These are phyloP conservation scores for Kalmanozyma brasiliensis DNA, from an alignment of 1,284 basidiomycete species.

Conservation along the genomic window DNA sequence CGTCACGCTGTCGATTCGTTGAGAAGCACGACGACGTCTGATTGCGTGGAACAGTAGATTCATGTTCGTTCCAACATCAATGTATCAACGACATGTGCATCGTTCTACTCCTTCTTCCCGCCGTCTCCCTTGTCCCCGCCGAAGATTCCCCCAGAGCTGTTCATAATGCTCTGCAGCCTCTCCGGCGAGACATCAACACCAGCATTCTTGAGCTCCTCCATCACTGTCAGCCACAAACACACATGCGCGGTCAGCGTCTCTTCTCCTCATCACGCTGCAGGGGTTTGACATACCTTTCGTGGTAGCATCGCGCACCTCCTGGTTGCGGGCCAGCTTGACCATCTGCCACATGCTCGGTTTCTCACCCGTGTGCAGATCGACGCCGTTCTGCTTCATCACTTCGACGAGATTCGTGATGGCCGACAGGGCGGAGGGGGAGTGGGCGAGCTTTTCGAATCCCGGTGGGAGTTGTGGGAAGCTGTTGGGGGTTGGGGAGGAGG, in stretches of 20 bases:
- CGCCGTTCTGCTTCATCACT: constrained; percentile 55
- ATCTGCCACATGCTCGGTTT: constrained; percentile 57
- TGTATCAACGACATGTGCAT: too few species aligned
- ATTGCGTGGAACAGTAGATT: too few species aligned
- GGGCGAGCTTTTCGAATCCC: constrained; percentile 59
- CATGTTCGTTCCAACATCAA: too few species aligned
- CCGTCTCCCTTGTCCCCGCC: constrained; percentile 23
- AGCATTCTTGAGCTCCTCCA: constrained; percentile 58
- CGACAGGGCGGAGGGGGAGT: constrained; percentile 48
- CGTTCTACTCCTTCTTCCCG: constrained; percentile 14
- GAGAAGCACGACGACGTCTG: too few species aligned
- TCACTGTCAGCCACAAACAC: constrained; percentile 22
- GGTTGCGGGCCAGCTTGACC: constrained; percentile 50
- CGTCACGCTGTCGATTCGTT: too few species aligned
- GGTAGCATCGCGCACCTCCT: constrained; percentile 52
- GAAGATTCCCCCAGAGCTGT: constrained; percentile 26
- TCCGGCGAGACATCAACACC: constrained; percentile 61
- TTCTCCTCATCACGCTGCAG: neutral
- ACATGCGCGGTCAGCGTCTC: neutral
- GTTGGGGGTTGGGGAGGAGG: constrained; percentile 37
- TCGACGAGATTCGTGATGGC: constrained; percentile 53
- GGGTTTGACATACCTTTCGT: constrained; percentile 47
- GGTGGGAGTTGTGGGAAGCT: constrained; percentile 46
- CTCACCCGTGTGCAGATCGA: constrained; percentile 51
- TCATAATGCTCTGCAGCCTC: constrained; percentile 54